These are phyloP conservation scores for Quercus berberidifolia DNA, from an alignment of 306 rosid species.

Conservation along the genomic window DNA sequence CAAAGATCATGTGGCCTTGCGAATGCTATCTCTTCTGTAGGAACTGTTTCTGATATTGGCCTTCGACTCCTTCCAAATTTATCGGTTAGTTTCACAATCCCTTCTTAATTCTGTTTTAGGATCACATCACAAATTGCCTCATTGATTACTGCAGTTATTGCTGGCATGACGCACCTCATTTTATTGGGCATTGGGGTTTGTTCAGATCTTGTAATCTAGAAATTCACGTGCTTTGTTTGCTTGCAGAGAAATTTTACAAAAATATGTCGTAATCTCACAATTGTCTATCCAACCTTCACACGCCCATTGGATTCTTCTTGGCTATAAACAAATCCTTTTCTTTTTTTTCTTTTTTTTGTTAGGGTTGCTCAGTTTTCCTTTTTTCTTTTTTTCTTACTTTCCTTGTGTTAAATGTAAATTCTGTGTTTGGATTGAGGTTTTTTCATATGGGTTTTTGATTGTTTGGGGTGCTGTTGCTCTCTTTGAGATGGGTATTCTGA, in stretches of 20 bases:
- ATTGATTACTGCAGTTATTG: background rate
- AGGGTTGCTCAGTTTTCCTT: background rate
- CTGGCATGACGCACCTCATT: too few relatives aligned
- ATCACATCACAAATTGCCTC: background rate
- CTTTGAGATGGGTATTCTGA: too few relatives aligned
- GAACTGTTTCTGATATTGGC: constrained; percentile 28
- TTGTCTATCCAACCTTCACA: background rate
- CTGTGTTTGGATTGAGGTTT: too few relatives aligned
- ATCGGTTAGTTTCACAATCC: constrained; percentile 28
- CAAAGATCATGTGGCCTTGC: background rate
- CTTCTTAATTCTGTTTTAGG: background rate
- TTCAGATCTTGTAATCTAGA: background rate
- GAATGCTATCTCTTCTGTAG: background rate
- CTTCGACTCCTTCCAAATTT: constrained; percentile 41
- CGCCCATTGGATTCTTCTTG: background rate
- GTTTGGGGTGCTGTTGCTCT: too few relatives aligned
- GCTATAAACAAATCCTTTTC: background rate
- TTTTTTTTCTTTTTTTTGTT: background rate
- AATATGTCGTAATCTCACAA: background rate
- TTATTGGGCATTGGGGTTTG: background rate
- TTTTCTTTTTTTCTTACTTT: background rate
- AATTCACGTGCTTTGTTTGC: background rate
- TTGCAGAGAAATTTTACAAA: background rate
- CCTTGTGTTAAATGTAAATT: too few relatives aligned
- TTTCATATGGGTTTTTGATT: too few relatives aligned